Percentiles rank a stretch among this genome's conserved stretches.
Conservation (phyloP, 495 filamentous ascomycete genomes). For the Penicillium crystallinum region DNA sequence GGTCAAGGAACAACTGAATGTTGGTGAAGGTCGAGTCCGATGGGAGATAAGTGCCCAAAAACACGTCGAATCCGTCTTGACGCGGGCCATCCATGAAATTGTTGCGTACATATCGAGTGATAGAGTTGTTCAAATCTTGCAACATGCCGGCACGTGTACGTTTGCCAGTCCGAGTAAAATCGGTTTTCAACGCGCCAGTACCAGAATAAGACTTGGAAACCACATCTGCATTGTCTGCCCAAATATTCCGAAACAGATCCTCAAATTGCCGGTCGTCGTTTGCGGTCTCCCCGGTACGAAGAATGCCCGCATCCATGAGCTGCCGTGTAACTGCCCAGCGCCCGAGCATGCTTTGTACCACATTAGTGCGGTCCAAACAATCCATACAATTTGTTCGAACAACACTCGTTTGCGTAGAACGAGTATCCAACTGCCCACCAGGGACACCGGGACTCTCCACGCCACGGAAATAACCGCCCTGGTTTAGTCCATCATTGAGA, state of each 20-base stretch:
- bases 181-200: constrained; percentile 93
- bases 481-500: constrained; percentile 61
- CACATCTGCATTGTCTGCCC: constrained; percentile 97
- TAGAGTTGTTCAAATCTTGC: constrained; percentile 76
- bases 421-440: constrained; percentile 67
- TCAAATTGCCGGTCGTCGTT: constrained; percentile 75
- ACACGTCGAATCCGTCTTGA: constrained; percentile 93
- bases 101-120: constrained; percentile 79
- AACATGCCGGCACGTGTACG: constrained; percentile 77
- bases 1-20: constrained; percentile 71
- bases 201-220: constrained; percentile 90
- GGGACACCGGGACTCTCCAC: constrained; percentile 71
- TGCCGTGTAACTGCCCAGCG: constrained; percentile 83
- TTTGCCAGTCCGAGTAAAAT: constrained; percentile 84
- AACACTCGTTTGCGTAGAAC: constrained; percentile 74
- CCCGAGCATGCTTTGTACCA: constrained; percentile 92
- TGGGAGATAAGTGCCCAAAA: constrained; percentile 79
- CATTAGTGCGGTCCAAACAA: constrained; percentile 95
- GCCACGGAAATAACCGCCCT: constrained; percentile 88
- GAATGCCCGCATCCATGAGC: constrained; percentile 72
- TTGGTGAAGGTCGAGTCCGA: constrained; percentile 57
- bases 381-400: constrained; percentile 99
- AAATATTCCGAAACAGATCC: constrained; percentile 85
- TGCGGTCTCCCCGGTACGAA: constrained; percentile 62
- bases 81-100: constrained; percentile 90